Evolutionary conservation across 2,329 filamentous ascomycete genomes (phyloP).

Genomic region (Mariannaea elegans): DNA sequence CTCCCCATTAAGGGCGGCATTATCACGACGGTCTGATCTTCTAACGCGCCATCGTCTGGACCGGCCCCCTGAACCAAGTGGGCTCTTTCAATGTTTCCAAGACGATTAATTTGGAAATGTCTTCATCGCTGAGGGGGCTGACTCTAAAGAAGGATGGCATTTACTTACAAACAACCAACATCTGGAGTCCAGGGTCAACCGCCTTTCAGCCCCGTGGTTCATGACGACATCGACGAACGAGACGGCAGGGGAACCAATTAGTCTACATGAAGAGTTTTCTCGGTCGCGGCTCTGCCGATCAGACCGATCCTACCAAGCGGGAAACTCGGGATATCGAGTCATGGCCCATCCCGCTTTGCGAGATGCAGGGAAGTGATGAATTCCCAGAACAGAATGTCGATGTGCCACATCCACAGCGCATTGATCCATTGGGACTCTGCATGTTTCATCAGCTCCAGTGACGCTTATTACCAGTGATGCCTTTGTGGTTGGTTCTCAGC

Average conservation of each 20-base stretch:
- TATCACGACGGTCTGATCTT: conserved; percentile 6
- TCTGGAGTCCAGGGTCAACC: conserved; percentile 15
- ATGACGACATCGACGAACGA: neutral
- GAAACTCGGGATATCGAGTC: conserved; percentile 1
- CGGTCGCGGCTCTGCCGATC: neutral
- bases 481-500: neutral
- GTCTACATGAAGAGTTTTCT: conserved; percentile 8
- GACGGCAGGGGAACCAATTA: neutral
- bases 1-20: conserved; percentile 10
- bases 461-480: neutral
- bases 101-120: conserved; percentile 10
- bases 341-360: neutral
- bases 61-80: conserved; percentile 6
- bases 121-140: conserved; percentile 22
- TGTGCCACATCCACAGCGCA: neutral
- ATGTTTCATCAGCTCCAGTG: conserved; percentile 9
- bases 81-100: conserved; percentile 14
- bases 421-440: neutral
- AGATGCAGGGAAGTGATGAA: neutral
- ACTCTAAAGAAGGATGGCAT: conserved; percentile 11
- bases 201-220: conserved; percentile 1
- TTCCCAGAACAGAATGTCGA: neutral
- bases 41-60: conserved; percentile 20
- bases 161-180: conserved; percentile 19
- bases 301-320: neutral